Evolutionary conservation across 2,329 filamentous ascomycete genomes (phyloP), one percentile per base, ranked within the genome.

Genomic region (Penicillium sp.): DNA sequence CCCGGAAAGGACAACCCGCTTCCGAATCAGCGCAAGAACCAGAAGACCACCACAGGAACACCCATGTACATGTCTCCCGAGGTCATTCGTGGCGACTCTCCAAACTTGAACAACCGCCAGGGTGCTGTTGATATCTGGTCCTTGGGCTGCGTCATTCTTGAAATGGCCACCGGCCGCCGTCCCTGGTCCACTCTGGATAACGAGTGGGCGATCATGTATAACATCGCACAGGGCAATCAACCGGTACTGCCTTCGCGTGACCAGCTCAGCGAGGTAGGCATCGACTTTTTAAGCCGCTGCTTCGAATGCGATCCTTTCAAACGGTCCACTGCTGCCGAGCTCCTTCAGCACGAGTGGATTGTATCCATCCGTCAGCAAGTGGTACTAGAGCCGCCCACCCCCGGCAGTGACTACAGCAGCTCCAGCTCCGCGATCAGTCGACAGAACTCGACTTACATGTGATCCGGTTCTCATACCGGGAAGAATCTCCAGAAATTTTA

Each of bases 31-130:
- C 64, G 67, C 44, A 71, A 70, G 43, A 79, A 85, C 40, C 90
- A 95, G 69, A 86, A 89, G 64, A 93, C 87, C 28, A 96, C 97
- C 84, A 95, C 90, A 16, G 93, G 93, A 58, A 98, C 93, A 9
- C 93, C 93, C 2, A 98, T 98, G 93, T 98, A 98, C 76, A 98
- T 98, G 93, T 97, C 93, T 6, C 93, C 93, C 4, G 93, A 98
- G 74, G 89, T 96, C 32, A 97, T 98, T 74, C 94, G 90, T 62
- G 93, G 93, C 46, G 85, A 90, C 55, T 84, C 83, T 65, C 75
- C 83, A 3, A 86, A 86, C 40, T 83, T 69, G 24, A 76, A 83
- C 10, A 86, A 87, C 44, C 85, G 87, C 55, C 85, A 89, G 48
- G 91, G 90, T 31, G 85, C 90, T 3, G 89, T 94, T 36, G 91